These are phyloP conservation scores for Wickerhamiella slavikovae DNA, from an alignment of 805 yeast genomes.

Conservation along the genomic window DNA sequence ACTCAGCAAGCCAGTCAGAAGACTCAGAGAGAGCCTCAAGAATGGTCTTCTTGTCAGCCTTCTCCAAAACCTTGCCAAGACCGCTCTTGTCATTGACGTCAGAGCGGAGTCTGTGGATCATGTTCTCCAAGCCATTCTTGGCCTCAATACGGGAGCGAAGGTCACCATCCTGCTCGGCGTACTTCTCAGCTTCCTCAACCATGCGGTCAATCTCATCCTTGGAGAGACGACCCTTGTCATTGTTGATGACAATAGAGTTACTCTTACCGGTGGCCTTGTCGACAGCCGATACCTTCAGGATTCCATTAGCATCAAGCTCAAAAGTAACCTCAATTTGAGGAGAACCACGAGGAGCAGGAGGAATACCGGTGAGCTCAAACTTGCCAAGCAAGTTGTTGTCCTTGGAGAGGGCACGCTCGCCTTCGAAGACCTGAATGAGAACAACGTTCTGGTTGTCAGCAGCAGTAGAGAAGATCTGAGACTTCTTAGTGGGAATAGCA, in stretches of 20 bases:
- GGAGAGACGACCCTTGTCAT: conserved; percentile 84
- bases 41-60: conserved; percentile 78
- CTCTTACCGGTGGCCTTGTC: conserved; percentile 91
- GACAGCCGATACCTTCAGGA: conserved; percentile 64
- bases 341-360: conserved; percentile 82
- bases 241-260: conserved; percentile 77
- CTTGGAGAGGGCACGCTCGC: conserved; percentile 88
- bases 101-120: conserved; percentile 64
- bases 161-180: conserved; percentile 74
- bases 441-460: conserved; percentile 95
- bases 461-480: conserved; percentile 88
- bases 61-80: conserved; percentile 62
- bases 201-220: conserved; percentile 91
- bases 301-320: conserved; percentile 73
- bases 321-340: conserved; percentile 86
- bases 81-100: conserved; percentile 32
- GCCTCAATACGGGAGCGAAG: conserved; percentile 72
- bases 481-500: conserved; percentile 86
- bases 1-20: conserved; percentile 72
- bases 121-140: conserved; percentile 73
- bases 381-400: conserved; percentile 82
- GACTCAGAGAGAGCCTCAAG: conserved; percentile 75
- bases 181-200: conserved; percentile 95
- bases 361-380: conserved; percentile 69
- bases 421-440: conserved; percentile 82